Base-by-base conservation (phyloP, 2,329 filamentous ascomycete species). In the Aspergillus pseudoterreus region DNA sequence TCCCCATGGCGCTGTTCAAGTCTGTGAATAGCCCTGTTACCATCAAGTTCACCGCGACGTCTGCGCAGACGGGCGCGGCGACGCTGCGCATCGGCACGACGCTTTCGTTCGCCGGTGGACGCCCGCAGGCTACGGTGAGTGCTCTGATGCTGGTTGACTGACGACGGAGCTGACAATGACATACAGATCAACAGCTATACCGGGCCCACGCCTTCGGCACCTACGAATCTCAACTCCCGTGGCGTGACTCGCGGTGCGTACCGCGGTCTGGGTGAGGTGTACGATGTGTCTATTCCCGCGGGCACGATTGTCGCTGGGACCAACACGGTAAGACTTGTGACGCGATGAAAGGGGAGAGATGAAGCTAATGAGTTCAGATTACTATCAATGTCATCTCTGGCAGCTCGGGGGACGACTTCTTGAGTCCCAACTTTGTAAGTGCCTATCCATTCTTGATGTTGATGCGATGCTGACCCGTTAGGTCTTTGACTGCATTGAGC, bases 1-100 rank as follows among this genome's bases (percentile, higher is more conserved):
- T 87, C 62, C 83, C 84, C 41, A 87, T 87, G 84, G 84, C 84
- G 0, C 65, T 86, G 22, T 84, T 85, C 70, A 82, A 85, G 65
- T 66, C 65, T 21, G 78, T 81, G 50, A 86, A 86, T 68, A 76
- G 75, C 53, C 80, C 80, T 0, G 71, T 82, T 12, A 85, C 80
- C 1, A 85, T 87, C 68, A 77, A 77, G 41, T 84, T 87, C 66
- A 78, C 75, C 22, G 74, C 84, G 1, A 68, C 64, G 11, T 75
- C 79, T 14, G 75, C 75, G 2, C 75, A 80, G 4, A 74, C 75
- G 2, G 76, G 71, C 0, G 71, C 79, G 2, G 78, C 81, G 1
- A 87, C 82, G 1, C 76, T 87, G 22, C 78, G 83, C 41, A 80
- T 87, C 52, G 83, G 82, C 4, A 87, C 84, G 0, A 87, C 84